phyloP scores from a whole-genome alignment of 192 early-diverging fungal species.

The Coemansia sp. region DNA sequence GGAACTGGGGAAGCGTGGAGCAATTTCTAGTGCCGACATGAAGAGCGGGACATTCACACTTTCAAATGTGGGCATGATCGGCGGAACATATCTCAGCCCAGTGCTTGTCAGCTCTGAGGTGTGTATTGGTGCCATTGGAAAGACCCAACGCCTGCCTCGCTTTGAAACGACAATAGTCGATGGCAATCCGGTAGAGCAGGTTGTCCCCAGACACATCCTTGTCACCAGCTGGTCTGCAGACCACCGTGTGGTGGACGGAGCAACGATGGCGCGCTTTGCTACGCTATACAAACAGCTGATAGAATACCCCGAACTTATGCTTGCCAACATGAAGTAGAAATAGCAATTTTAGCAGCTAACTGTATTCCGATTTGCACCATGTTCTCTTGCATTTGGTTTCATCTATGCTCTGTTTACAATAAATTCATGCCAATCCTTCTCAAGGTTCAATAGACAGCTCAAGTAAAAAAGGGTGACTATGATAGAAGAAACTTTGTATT shows the following conservation, averaged over 20 bases:
- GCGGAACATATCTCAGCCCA: conserved; percentile 86
- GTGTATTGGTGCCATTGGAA: conserved; percentile 90
- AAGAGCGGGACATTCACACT: conserved; percentile 86
- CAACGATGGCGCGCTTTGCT: conserved; percentile 91
- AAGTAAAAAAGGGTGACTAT: not conserved
- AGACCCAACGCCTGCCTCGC: conserved; percentile 77
- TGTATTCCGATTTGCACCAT: no score
- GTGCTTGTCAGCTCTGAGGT: conserved; percentile 84
- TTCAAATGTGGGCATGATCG: conserved; percentile 94
- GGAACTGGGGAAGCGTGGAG: conserved; percentile 61
- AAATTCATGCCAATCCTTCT: not conserved
- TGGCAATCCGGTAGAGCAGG: conserved; percentile 59
- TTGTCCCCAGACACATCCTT: conserved; percentile 76
- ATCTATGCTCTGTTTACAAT: not conserved
- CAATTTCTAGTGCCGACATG: conserved; percentile 68
- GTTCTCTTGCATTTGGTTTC: no score
- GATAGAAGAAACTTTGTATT: conserved; percentile 74
- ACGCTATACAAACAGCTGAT: conserved; percentile 80
- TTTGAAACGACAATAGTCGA: conserved; percentile 55
- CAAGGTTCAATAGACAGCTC: not conserved
- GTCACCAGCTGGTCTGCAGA: conserved; percentile 91
- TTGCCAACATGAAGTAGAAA: conserved; percentile 56
- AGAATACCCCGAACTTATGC: conserved; percentile 81
- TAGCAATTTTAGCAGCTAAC: not conserved
- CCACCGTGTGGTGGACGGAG: conserved; percentile 95